phyloP scores from a whole-genome alignment of 2,329 filamentous ascomycete species.

The Clonostachys rhizophaga region DNA sequence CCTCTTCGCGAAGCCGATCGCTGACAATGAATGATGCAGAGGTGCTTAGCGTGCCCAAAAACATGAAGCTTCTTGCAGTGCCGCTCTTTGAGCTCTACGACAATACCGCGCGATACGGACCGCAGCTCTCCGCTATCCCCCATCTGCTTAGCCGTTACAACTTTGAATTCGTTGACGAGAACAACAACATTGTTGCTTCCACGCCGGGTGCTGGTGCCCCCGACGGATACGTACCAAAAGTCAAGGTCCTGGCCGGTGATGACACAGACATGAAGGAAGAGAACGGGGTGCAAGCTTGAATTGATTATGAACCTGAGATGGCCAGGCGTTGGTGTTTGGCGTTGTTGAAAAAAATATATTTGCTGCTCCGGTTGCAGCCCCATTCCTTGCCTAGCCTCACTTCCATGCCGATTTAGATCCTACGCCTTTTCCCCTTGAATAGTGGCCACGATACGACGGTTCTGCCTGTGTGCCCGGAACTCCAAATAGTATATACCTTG shows the following conservation, averaged over 20 bases:
- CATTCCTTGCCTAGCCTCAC: too few relatives aligned
- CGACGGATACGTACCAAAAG: conserved; percentile 55
- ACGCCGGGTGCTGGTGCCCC: conserved; percentile 68
- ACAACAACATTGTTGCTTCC: conserved; percentile 78
- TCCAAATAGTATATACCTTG: conserved; percentile 94
- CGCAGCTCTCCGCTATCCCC: conserved; percentile 92
- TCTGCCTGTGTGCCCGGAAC: conserved; percentile 73
- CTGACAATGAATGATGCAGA: conserved; percentile 44
- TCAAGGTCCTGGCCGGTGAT: conserved; percentile 60
- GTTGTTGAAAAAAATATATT: conserved; percentile 9
- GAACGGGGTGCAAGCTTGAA: conserved; percentile 22
- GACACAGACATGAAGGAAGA: conserved; percentile 58
- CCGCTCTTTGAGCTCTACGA: conserved; percentile 98
- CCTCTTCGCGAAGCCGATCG: neutral
- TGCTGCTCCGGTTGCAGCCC: too few relatives aligned
- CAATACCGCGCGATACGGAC: conserved; percentile 90
- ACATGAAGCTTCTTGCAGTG: conserved; percentile 98
- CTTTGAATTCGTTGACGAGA: conserved; percentile 95
- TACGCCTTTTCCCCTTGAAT: conserved; percentile 79
- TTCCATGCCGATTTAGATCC: too few relatives aligned
- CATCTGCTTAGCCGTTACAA: conserved; percentile 94
- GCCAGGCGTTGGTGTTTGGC: conserved; percentile 8
- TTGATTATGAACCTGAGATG: too few relatives aligned
- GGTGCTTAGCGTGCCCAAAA: conserved; percentile 94
- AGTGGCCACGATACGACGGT: conserved; percentile 81